These are phyloP conservation scores for Pyrus pyrifolia DNA, from an alignment of 306 rosid genomes.

Conservation along the genomic window DNA sequence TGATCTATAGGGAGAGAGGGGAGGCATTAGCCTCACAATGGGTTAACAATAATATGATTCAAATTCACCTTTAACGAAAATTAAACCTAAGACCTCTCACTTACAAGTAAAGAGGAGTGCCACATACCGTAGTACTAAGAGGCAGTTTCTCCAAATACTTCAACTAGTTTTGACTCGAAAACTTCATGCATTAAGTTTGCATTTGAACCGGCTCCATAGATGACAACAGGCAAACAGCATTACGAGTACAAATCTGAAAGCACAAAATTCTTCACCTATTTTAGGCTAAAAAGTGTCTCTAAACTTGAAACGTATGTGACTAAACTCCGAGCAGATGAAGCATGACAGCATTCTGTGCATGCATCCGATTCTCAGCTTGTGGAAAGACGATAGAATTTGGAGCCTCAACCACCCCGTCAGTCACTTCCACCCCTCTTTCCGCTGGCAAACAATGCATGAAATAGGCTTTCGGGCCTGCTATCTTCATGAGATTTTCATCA, in stretches of 20 bases:
- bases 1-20: too few species aligned
- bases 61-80: too few species aligned
- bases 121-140: too few species aligned
- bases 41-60: too few species aligned
- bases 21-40: too few species aligned
- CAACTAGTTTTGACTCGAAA: not conserved
- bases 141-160: not conserved
- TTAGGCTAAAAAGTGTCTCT: not conserved
- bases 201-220: not conserved
- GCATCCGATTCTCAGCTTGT: constrained; percentile 97
- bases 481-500: constrained; percentile 61
- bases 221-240: not conserved
- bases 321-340: constrained; percentile 73
- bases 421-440: constrained; percentile 95
- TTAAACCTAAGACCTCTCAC: too few species aligned
- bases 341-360: constrained; percentile 95
- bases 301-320: not conserved
- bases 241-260: not conserved
- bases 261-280: not conserved
- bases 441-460: constrained; percentile 99
- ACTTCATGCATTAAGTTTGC: not conserved
- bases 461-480: constrained; percentile 74
- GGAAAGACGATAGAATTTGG: constrained; percentile 84
- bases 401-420: constrained; percentile 82
- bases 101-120: too few species aligned